These are phyloP conservation scores for Cyclanthera cordifolia DNA, from an alignment of 306 rosid species.

Conservation along the genomic window DNA sequence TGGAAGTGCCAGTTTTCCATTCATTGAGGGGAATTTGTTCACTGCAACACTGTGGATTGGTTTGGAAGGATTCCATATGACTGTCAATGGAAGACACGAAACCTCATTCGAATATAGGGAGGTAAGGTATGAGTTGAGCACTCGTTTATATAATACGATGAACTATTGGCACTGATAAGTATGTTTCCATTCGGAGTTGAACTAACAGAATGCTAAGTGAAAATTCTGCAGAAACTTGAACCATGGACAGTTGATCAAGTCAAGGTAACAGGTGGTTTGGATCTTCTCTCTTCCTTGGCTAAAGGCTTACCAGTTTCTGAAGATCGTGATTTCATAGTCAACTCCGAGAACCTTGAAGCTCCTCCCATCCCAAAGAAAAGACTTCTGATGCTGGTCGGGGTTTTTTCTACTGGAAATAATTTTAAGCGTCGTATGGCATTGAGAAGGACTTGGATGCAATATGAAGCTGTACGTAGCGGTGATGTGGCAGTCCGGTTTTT, in stretches of 20 bases:
- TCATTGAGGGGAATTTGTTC: constrained; percentile 72
- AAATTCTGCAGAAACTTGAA: constrained; percentile 66
- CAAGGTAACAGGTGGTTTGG: constrained; percentile 52
- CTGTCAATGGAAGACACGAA: constrained; percentile 86
- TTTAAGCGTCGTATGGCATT: constrained; percentile 90
- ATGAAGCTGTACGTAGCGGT: constrained; percentile 61
- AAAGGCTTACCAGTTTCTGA: constrained; percentile 86
- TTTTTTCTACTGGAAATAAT: constrained; percentile 83
- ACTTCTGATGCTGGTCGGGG: constrained; percentile 65
- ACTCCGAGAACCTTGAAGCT: constrained; percentile 61
- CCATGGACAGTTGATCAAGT: constrained; percentile 70
- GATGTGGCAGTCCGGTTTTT: constrained; percentile 83
- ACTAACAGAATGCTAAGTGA: background rate
- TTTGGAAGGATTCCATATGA: constrained; percentile 87
- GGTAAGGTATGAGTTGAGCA: constrained; percentile 51
- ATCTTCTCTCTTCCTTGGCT: constrained; percentile 64
- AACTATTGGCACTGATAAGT: background rate
- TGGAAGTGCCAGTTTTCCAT: constrained; percentile 63
- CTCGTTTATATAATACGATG: background rate
- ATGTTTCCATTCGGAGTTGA: background rate
- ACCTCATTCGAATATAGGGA: constrained; percentile 90
- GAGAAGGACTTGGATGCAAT: constrained; percentile 96
- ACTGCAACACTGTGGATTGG: constrained; percentile 83
- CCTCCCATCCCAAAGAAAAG: constrained; percentile 49
- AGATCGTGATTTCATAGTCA: constrained; percentile 50